Percentiles rank a stretch among this genome's conserved stretches.
Evolutionary conservation across 2,329 filamentous ascomycete genomes (phyloP).

Genomic region (Colletotrichum sp.): DNA sequence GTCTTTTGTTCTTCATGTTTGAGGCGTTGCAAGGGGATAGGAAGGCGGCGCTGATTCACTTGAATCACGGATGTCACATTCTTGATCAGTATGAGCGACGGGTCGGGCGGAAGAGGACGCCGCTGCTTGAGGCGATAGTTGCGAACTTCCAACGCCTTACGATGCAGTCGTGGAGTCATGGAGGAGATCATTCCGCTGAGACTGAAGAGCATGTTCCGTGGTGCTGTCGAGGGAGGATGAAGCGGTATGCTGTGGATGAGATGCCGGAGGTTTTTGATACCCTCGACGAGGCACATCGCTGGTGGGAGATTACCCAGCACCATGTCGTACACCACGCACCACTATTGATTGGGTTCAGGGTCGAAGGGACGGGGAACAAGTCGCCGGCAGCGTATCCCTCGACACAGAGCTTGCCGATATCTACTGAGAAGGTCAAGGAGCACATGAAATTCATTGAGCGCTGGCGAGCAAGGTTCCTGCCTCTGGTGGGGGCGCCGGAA

Average conservation of each 20-base stretch:
- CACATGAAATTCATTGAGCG: slow-evolving; percentile 20
- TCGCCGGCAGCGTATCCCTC: neutral
- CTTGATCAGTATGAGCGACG: slow-evolving; percentile 1
- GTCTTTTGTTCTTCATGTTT: slow-evolving; percentile 45
- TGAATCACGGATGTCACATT: slow-evolving; percentile 34
- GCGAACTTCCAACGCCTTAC: slow-evolving; percentile 12
- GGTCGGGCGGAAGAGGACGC: neutral
- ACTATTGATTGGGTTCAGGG: slow-evolving; percentile 4
- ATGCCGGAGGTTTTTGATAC: slow-evolving; percentile 1
- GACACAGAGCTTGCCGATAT: neutral
- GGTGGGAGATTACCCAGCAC: slow-evolving; percentile 16
- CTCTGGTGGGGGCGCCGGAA: slow-evolving; percentile 24
- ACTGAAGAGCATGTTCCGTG: neutral
- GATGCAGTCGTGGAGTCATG: slow-evolving; percentile 15
- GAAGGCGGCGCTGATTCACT: slow-evolving; percentile 41
- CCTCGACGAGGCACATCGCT: slow-evolving; percentile 9
- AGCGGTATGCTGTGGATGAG: slow-evolving; percentile 13
- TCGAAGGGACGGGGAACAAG: neutral
- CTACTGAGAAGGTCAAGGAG: neutral
- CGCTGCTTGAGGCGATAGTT: neutral
- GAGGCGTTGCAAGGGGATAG: slow-evolving; percentile 44
- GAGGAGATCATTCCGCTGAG: neutral
- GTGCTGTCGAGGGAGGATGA: slow-evolving; percentile 1
- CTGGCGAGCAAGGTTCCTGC: neutral
- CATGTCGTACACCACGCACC: slow-evolving; percentile 3